A percentile compares a stretch with the other conserved stretches of the same genome.
phyloP scores from a whole-genome alignment of 169 alveolate genomes.

The Perkinsus marinus region DNA sequence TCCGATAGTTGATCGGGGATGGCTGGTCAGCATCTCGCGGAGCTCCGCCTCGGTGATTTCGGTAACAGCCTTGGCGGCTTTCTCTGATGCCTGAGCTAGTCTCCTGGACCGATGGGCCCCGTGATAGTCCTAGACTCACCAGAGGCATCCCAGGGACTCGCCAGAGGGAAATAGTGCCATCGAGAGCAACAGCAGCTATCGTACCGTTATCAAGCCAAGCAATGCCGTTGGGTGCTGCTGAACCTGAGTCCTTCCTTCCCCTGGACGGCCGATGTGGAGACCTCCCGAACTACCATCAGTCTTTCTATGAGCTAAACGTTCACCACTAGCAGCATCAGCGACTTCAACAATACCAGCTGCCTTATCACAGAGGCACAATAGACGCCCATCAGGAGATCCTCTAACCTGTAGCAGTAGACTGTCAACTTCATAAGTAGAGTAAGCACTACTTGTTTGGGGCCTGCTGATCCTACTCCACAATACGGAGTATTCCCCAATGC shows the following conservation, averaged over 20 bases:
- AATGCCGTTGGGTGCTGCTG: neutral
- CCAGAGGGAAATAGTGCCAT: neutral
- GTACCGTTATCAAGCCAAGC: neutral
- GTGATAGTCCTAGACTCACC: neutral
- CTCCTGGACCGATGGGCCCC: neutral
- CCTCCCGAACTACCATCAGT: neutral
- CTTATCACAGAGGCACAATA: neutral
- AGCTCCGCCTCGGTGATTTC: neutral
- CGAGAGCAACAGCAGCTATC: neutral
- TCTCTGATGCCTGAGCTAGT: neutral
- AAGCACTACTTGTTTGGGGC: neutral
- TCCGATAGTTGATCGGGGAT: neutral
- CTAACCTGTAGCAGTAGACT: neutral
- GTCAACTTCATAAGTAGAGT: neutral
- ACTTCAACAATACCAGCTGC: neutral
- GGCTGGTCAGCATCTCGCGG: neutral
- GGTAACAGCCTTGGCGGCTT: neutral
- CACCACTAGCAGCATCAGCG: neutral
- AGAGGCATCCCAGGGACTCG: neutral
- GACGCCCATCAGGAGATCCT: neutral
- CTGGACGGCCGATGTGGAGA: neutral
- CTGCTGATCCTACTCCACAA: neutral
- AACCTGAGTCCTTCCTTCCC: neutral
- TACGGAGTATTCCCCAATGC: neutral
- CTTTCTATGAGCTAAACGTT: neutral